Evolutionary conservation across 805 yeast species (phyloP), one percentile per base, ranked within the genome.

Genomic region (Barnettozyma sp.): DNA sequence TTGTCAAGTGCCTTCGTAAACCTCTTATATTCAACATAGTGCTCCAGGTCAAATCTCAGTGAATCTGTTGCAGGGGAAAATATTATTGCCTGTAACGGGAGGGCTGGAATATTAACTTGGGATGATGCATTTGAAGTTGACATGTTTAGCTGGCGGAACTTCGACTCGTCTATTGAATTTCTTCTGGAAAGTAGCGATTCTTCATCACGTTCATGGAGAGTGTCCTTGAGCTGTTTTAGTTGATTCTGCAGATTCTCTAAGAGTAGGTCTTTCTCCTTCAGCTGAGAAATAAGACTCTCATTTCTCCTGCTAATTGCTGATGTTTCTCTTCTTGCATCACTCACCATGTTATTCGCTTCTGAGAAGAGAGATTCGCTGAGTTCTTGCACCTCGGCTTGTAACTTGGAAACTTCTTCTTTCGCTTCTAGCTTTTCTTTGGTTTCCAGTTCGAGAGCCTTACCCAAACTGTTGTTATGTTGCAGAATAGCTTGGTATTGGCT

Each of bases 261-360:
- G 11, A 85, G 69, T 12, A 63, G 56, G 49, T 85, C 86, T 51
- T 78, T 78, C 54, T 86, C 95, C 24, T 66, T 69, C 24, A 83
- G 52, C n/a, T 70, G 71, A 6, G 62, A 65, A 1, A 62, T 48
- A 32, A 82, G 54, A 43, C 70, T 76, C 22, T 69, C 60, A 47
- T 82, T 82, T 45, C 77, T 74, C 33, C 72, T 58, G 46, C 78
- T 76, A 42, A 66, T 66, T 22, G 73, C 75, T 50, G 78, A 69
- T 5, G 78, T 71, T 38, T 79, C 82, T 35, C 75, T 67, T 41
- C 83, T 73, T 0, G 94, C 95, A 42, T 78, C 74, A 33, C 81
- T 75, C 6, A 85, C 95, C 84, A 84, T 83, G 33, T 71, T 69
- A 53, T 85, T 85, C 11, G 95, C 95, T 52, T 86, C 92, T 43